A percentile compares a stretch with the other conserved stretches of the same genome.
Conservation (phyloP, 169 alveolate species). For the Plasmodium knowlesi region DNA sequence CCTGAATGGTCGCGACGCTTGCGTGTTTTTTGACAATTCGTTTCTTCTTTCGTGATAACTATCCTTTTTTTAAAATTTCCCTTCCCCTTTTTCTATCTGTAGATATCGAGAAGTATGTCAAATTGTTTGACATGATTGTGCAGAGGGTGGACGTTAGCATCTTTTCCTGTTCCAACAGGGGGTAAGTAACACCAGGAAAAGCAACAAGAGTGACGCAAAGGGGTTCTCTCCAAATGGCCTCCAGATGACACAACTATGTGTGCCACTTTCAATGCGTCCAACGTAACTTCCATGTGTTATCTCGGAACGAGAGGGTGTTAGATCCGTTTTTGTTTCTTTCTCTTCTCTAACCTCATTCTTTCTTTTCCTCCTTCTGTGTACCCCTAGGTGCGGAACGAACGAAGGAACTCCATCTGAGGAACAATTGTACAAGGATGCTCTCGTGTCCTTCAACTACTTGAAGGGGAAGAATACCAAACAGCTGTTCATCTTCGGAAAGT, state of each 20-base stretch:
- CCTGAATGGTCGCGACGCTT: neutral
- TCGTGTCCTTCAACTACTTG: conserved; percentile 12
- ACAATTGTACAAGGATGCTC: conserved; percentile 32
- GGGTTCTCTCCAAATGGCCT: neutral
- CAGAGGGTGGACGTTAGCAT: conserved; percentile 20
- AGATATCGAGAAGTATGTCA: conserved; percentile 23
- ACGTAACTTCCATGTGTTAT: neutral
- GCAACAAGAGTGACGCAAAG: neutral
- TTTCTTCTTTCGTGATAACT: neutral
- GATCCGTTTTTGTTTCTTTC: neutral
- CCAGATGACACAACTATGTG: neutral
- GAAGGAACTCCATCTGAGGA: conserved; percentile 25
- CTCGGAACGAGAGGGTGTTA: neutral
- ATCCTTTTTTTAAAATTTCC: neutral
- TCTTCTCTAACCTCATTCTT: neutral
- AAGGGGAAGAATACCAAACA: neutral
- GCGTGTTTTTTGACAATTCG: neutral
- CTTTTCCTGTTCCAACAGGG: conserved; percentile 61
- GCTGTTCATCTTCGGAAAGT: conserved; percentile 51
- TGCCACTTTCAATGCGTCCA: neutral
- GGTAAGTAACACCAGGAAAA: neutral
- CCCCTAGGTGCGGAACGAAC: conserved; percentile 27
- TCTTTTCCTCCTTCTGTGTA: neutral
- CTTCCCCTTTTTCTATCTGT: neutral
- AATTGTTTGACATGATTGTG: neutral